Evolutionary conservation across 805 yeast genomes (phyloP).

Genomic region (Nakazawaea molendinolei): DNA sequence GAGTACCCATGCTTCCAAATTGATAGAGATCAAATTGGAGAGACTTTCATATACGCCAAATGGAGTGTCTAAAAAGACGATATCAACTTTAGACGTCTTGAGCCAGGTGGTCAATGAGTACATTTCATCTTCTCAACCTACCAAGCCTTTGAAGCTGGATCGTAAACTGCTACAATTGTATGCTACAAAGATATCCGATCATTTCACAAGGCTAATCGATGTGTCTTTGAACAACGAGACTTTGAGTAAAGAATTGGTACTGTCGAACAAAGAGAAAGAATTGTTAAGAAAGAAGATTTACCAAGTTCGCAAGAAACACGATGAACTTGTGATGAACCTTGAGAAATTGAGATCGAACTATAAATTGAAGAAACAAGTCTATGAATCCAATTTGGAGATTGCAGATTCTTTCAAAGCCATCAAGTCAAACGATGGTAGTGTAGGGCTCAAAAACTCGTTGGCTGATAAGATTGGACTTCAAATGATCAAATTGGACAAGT

Average conservation of each 20-base stretch:
- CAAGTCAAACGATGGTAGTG: slow-evolving; percentile 2
- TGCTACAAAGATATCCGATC: slow-evolving; percentile 17
- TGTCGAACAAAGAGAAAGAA: slow-evolving; percentile 23
- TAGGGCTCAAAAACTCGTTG: not conserved
- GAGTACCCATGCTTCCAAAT: too few relatives aligned
- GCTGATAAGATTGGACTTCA: slow-evolving; percentile 14
- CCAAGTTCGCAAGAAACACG: slow-evolving; percentile 21
- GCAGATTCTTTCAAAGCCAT: not conserved
- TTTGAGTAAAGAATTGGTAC: slow-evolving; percentile 22
- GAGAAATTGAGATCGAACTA: slow-evolving; percentile 17
- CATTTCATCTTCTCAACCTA: slow-evolving; percentile 17
- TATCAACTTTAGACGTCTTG: slow-evolving; percentile 27
- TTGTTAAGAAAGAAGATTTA: slow-evolving; percentile 23
- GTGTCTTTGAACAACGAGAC: slow-evolving; percentile 27
- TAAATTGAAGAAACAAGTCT: slow-evolving; percentile 13
- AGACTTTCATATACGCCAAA: slow-evolving; percentile 10
- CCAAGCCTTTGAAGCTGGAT: slow-evolving; percentile 13
- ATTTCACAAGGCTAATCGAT: slow-evolving; percentile 28
- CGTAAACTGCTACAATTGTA: slow-evolving; percentile 15
- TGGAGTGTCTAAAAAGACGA: slow-evolving; percentile 6
- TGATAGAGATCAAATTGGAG: slow-evolving; percentile 9
- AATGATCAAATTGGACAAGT: slow-evolving; percentile 15
- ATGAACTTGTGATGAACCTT: slow-evolving; percentile 16
- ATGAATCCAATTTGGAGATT: slow-evolving; percentile 10
- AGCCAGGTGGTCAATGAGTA: slow-evolving; percentile 24